Percentiles rank a stretch among this genome's conserved stretches.
Conservation (phyloP, 176 grass and related monocot genomes). For the Cenchrus purpureus region DNA sequence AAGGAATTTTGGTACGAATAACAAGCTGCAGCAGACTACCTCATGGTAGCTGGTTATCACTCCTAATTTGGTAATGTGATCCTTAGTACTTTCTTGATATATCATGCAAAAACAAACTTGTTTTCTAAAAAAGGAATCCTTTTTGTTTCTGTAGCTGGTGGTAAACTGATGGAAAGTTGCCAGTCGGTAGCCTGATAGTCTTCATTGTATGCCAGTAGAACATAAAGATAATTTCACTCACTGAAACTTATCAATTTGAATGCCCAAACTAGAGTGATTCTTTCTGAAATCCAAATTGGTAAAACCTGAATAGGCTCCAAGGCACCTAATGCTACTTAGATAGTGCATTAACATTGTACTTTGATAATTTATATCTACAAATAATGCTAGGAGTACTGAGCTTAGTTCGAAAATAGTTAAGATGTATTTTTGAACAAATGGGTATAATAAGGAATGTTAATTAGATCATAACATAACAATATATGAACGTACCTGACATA, state of each 20-base stretch:
- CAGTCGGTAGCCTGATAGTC: too few relatives aligned
- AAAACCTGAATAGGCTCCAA: neutral
- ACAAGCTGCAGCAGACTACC: neutral
- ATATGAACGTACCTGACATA: conserved; percentile 66
- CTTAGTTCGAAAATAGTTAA: neutral
- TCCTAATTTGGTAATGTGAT: neutral
- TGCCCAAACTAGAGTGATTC: neutral
- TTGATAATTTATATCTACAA: neutral
- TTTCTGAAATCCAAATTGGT: neutral
- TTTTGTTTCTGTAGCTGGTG: neutral
- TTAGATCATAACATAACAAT: neutral
- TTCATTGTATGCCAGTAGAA: too few relatives aligned
- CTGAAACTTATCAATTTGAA: neutral
- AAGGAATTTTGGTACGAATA: neutral
- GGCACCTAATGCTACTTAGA: neutral
- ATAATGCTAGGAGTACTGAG: neutral
- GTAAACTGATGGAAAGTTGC: neutral
- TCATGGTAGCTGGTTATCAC: neutral
- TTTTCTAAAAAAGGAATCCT: neutral
- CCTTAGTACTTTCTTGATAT: neutral
- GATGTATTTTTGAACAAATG: neutral
- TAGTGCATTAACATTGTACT: neutral
- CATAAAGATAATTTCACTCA: too few relatives aligned
- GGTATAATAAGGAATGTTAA: neutral
- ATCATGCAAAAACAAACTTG: neutral